Evolutionary conservation across 2,329 filamentous ascomycete species (phyloP), one percentile per base, ranked within the genome.

Genomic region (Cytospora mali): DNA sequence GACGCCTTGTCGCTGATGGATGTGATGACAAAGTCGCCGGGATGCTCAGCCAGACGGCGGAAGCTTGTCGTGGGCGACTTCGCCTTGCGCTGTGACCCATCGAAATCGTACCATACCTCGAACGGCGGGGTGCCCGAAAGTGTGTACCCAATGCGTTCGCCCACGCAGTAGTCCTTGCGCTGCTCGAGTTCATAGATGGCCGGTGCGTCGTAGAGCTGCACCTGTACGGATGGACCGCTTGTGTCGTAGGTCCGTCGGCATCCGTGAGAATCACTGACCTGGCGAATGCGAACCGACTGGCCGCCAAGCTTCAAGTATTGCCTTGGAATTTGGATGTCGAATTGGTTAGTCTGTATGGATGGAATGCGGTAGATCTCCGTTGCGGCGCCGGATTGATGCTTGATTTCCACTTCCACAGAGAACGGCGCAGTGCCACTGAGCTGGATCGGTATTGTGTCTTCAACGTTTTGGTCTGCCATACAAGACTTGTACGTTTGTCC

Each of bases 401-500:
- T 96, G 76, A 99, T 92, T 71, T 94, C 93, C 27, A 98, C 84
- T 73, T 98, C 95, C 5, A 99, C 80, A 54, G 88, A 89, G 78
- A 99, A 99, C 0, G 95, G 95, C 7, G 94, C 87, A 18, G 89
- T 81, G 46, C 95, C 95, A 64, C 90, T 90, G 21, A 99, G 82
- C 2, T 85, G 88, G 64, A 99, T 89, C 0, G 94, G 93, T 60
- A 99, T 97, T 48, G 86, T 87, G 71, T 99, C 93, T 70, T 96
- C 92, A 33, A 88, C 86, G 59, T 87, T 86, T 56, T 90, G 85
- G 70, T 97, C 92, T 54, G 93, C 88, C 74, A 93, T 89, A 77
- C 95, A 99, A 76, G 94, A 97, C 73, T 95, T 96, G 81, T 97
- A 97, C 0, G 92, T 93, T 75, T 95, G 95, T 18, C 93, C 93